Evolutionary conservation across 148 eudicot genomes (phyloP).

Genomic region (Rhododendron ovatum): DNA sequence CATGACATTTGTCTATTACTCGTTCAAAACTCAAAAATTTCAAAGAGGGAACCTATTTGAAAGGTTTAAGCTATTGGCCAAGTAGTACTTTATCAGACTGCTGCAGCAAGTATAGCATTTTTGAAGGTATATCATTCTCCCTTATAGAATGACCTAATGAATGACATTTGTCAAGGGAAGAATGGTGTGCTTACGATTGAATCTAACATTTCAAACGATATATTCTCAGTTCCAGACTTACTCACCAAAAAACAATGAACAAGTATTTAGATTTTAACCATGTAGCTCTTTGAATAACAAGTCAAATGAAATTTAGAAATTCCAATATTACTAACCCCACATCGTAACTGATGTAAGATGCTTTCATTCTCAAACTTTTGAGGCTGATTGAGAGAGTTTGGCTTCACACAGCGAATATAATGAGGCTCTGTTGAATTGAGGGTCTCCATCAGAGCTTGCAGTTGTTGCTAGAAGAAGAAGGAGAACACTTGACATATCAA

Average conservation of each 20-base stretch:
- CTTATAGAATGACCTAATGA: not conserved
- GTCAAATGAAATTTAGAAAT: not conserved
- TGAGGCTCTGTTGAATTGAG: slow-evolving; percentile 94
- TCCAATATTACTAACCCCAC: slow-evolving; percentile 73
- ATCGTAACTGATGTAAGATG: slow-evolving; percentile 89
- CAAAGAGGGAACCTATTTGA: not conserved
- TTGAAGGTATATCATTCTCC: not conserved
- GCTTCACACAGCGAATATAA: slow-evolving; percentile 94
- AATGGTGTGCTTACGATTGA: not conserved
- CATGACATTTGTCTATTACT: not conserved
- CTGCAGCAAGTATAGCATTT: not conserved
- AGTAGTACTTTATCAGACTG: not conserved
- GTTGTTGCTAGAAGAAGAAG: slow-evolving; percentile 76
- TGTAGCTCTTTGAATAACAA: not conserved
- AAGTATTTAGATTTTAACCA: not conserved
- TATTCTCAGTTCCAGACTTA: not conserved
- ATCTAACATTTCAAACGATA: not conserved
- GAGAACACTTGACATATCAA: not conserved
- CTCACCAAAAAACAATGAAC: not conserved
- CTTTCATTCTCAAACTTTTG: slow-evolving; percentile 78
- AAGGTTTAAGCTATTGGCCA: not conserved
- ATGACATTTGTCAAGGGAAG: not conserved
- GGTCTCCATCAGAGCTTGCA: slow-evolving; percentile 97
- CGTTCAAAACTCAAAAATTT: not conserved
- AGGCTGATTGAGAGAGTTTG: slow-evolving; percentile 81